Conservation (phyloP, 345 rosid genomes). For the Euclidium syriacum region DNA sequence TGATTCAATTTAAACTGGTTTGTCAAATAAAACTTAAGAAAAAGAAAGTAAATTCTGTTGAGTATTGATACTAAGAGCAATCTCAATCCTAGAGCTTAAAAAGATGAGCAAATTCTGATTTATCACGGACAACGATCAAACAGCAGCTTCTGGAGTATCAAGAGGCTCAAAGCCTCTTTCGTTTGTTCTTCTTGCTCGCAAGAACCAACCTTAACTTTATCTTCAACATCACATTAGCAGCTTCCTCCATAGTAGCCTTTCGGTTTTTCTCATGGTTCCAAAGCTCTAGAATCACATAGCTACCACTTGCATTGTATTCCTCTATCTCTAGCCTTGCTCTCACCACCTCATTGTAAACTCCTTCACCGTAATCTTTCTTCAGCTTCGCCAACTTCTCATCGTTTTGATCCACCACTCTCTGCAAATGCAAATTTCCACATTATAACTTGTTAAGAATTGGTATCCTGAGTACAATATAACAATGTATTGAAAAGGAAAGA, state of each 20-base stretch:
- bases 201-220: background rate
- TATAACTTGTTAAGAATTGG: background rate
- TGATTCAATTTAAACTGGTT: too few relatives aligned
- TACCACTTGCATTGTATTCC: slow-evolving; percentile 29
- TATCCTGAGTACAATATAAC: too few relatives aligned
- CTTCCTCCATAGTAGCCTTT: slow-evolving; percentile 20
- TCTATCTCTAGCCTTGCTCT: slow-evolving; percentile 19
- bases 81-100: too few relatives aligned
- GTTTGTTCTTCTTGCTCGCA: background rate
- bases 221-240: slow-evolving; percentile 14
- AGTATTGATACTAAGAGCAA: too few relatives aligned
- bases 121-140: too few relatives aligned
- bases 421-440: slow-evolving; percentile 4
- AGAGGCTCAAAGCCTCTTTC: slow-evolving; percentile 15
- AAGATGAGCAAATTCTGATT: too few relatives aligned
- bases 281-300: slow-evolving; percentile 15
- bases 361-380: slow-evolving; percentile 19
- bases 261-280: slow-evolving; percentile 19
- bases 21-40: too few relatives aligned
- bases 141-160: too few relatives aligned
- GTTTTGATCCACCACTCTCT: slow-evolving; percentile 18
- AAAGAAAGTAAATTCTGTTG: too few relatives aligned
- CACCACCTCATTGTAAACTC: slow-evolving; percentile 15
- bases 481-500: too few relatives aligned
- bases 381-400: slow-evolving; percentile 16